Conservation (phyloP, 78 protist species). For the Planoprotostelium fungivorum region DNA sequence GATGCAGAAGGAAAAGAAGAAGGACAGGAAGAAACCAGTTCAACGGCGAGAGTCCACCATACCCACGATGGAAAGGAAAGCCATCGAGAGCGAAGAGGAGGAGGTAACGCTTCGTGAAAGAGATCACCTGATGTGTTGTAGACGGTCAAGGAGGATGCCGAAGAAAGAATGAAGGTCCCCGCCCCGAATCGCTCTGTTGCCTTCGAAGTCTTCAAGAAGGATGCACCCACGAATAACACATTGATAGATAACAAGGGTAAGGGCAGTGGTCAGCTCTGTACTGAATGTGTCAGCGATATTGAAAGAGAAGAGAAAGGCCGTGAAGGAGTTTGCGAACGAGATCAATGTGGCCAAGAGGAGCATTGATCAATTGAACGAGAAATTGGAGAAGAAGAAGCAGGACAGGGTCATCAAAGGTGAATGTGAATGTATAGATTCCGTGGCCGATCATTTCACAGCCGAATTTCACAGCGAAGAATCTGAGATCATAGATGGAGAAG, state of each 20-base stretch:
- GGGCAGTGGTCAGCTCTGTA: background rate
- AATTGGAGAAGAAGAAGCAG: background rate
- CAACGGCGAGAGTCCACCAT: background rate
- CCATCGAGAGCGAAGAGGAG: background rate
- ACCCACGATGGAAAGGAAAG: background rate
- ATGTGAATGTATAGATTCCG: background rate
- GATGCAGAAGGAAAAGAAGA: background rate
- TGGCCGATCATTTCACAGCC: background rate
- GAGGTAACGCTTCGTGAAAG: background rate
- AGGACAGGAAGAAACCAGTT: background rate
- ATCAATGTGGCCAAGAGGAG: background rate
- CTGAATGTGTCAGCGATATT: background rate
- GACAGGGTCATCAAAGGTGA: background rate
- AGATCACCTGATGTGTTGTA: too few species aligned
- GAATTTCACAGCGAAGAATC: background rate
- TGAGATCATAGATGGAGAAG: slow-evolving; percentile 41
- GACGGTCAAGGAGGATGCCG: background rate
- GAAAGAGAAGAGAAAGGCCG: background rate
- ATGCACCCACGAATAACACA: background rate
- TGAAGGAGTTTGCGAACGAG: background rate
- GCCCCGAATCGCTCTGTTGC: background rate
- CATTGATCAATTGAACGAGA: background rate
- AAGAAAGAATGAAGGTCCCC: background rate
- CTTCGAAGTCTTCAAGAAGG: background rate
- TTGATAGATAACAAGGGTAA: background rate